A percentile compares a stretch with the other conserved stretches of the same genome.
Evolutionary conservation across 2,329 filamentous ascomycete genomes (phyloP).

Genomic region (Colletotrichum australisinense): DNA sequence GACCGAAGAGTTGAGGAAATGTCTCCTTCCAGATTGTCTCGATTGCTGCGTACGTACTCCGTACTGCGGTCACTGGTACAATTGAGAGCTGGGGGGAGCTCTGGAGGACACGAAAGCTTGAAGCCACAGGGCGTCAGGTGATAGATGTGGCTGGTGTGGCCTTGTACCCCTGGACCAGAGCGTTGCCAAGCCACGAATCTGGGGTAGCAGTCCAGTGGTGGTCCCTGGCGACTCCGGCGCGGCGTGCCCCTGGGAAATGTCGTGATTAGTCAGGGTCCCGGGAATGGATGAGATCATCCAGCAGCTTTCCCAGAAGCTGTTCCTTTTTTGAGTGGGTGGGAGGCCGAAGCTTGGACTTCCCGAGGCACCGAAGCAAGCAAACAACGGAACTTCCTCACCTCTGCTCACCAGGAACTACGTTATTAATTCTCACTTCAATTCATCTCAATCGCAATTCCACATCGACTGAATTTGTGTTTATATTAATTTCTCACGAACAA

Average conservation of each 20-base stretch:
- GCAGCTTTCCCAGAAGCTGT: neutral
- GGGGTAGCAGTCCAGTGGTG: slow-evolving; percentile 15
- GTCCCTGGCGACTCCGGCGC: neutral
- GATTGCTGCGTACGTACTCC: slow-evolving; percentile 13
- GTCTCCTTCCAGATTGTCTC: slow-evolving; percentile 21
- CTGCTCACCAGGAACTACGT: slow-evolving; percentile 4
- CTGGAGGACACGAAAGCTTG: slow-evolving; percentile 50
- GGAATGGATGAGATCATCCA: slow-evolving; percentile 35
- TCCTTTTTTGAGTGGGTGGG: neutral
- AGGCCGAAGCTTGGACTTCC: slow-evolving; percentile 30
- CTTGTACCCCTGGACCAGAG: neutral
- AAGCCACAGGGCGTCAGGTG: slow-evolving; percentile 34
- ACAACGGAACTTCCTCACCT: slow-evolving; percentile 9
- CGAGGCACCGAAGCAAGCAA: slow-evolving; percentile 15
- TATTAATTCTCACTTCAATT: neutral
- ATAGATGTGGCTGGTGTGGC: slow-evolving; percentile 27
- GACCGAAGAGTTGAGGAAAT: slow-evolving; percentile 5
- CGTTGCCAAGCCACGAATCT: slow-evolving; percentile 27
- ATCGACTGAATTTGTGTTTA: neutral
- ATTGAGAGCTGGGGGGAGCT: slow-evolving; percentile 36
- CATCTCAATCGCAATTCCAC: neutral
- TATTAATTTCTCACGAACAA: neutral
- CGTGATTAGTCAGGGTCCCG: slow-evolving; percentile 28
- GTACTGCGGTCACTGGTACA: neutral
- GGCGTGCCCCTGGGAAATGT: neutral